Evolutionary conservation across 2,329 filamentous ascomycete species (phyloP), one percentile per base, ranked within the genome.

Genomic region (Coniochaeta sp.): DNA sequence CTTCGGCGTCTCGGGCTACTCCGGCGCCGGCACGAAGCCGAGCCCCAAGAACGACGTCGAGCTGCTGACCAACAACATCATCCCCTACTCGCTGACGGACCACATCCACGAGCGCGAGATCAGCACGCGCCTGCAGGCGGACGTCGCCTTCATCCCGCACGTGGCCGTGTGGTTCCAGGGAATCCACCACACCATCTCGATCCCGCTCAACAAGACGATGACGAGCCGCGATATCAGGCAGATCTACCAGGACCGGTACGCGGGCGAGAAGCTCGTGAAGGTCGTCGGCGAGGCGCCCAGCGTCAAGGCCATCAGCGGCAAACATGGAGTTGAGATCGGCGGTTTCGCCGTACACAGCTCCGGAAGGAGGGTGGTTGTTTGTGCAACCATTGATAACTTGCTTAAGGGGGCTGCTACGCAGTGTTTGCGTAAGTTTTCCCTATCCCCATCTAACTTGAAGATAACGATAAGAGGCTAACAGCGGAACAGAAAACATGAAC

Each of bases 151-250:
- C 66, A 87, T 94, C 53, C 94, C 94, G 6, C 94, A 97, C 68
- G 91, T 96, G 22, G 89, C 91, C n/a, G 83, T 87, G 13, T 97
- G 91, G 92, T 97, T 97, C 81, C 87, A 95, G 65, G 92, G 92
- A 57, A 97, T 97, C 60, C 85, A 89, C 65, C 88, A 91, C 70
- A 92, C 91, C 33, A 91, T 97, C 69, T 91, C 84, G 64, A 89
- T 97, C 48, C 92, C 92, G 12, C 77, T 99, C 8, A 86, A 86
- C 64, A 80, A 92, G 70, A 79, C 82, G 55, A 95, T 97, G 88
- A 89, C 84, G 3, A 91, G 89, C 38, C 86, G 94, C 50, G 91
- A 97, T 66, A 90, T 99, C 60, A 84, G 94, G 56, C 89, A 96
- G 64, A 76, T 97, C 53, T 99, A 95, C 77, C 92, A 97, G 71